Evolutionary conservation across 768 basidiomycete genomes (phyloP).

Genomic region (Erythrobasidium yunnanense): DNA sequence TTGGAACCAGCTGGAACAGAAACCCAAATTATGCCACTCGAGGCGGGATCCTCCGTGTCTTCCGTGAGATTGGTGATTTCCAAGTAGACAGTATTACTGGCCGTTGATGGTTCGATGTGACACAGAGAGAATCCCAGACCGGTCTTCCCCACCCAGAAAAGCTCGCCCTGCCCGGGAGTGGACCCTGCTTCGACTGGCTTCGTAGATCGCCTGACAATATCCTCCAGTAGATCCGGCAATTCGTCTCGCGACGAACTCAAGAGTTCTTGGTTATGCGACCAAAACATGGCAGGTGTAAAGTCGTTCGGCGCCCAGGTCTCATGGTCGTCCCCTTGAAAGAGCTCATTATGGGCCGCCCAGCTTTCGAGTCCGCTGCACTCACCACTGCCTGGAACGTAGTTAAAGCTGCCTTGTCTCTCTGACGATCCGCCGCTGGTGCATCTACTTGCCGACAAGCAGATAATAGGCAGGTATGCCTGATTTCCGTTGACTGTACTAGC

Average conservation of each 20-base stretch:
- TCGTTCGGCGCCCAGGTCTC: conserved; percentile 28
- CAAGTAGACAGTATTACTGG: too few relatives aligned
- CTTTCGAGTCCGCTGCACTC: too few relatives aligned
- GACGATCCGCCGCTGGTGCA: conserved; percentile 46
- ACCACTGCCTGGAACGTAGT: conserved; percentile 89
- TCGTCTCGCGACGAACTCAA: conserved; percentile 48
- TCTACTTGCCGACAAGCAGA: conserved; percentile 78
- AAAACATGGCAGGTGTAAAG: conserved; percentile 39
- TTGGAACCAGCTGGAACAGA: neutral
- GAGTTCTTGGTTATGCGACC: conserved; percentile 51
- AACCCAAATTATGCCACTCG: neutral
- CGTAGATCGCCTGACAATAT: too few relatives aligned
- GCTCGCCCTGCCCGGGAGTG: too few relatives aligned
- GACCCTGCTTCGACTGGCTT: too few relatives aligned
- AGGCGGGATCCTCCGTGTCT: too few relatives aligned
- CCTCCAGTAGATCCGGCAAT: conserved; percentile 48
- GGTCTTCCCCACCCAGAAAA: neutral
- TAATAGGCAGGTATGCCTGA: conserved; percentile 53
- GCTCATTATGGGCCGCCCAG: too few relatives aligned
- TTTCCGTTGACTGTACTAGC: conserved; percentile 30
- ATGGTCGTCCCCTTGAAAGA: conserved; percentile 69
- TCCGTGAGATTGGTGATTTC: neutral
- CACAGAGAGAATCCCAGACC: too few relatives aligned
- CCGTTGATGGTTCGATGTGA: too few relatives aligned
- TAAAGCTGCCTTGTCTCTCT: conserved; percentile 63